phyloP scores from a whole-genome alignment of 257 asterid genomes.

The Forsythia viridissima region DNA sequence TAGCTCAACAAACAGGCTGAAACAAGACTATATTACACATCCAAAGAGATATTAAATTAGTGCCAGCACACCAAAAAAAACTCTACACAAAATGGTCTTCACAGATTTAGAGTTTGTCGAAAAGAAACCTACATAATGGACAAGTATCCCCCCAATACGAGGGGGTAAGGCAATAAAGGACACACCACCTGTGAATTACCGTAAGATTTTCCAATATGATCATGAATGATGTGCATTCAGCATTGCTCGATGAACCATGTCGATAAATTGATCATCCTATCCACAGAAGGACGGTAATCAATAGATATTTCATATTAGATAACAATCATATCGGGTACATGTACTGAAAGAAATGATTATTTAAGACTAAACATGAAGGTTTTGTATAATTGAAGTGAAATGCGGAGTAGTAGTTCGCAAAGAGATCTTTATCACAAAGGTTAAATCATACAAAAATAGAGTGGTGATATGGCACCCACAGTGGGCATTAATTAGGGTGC shows the following conservation, averaged over 20 bases:
- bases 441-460: neutral
- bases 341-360: neutral
- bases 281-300: slow-evolving; percentile 11
- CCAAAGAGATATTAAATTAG: slow-evolving; percentile 16
- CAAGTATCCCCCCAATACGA: too few species aligned
- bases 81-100: slow-evolving; percentile 37
- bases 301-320: neutral
- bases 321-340: slow-evolving; percentile 3
- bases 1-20: neutral
- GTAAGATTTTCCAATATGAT: slow-evolving; percentile 17
- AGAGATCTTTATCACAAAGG: neutral
- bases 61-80: neutral
- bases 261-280: slow-evolving; percentile 85
- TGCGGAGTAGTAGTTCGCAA: neutral
- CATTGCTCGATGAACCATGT: slow-evolving; percentile 78
- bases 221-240: slow-evolving; percentile 67
- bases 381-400: neutral
- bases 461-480: too few species aligned
- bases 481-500: too few species aligned
- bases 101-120: slow-evolving; percentile 11
- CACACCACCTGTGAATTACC: neutral
- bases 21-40: neutral
- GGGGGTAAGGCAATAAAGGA: neutral
- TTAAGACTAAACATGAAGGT: neutral
- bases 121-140: slow-evolving; percentile 27